Base-by-base conservation (phyloP, 768 basidiomycete species). In the Leucocoprinus sp. region DNA sequence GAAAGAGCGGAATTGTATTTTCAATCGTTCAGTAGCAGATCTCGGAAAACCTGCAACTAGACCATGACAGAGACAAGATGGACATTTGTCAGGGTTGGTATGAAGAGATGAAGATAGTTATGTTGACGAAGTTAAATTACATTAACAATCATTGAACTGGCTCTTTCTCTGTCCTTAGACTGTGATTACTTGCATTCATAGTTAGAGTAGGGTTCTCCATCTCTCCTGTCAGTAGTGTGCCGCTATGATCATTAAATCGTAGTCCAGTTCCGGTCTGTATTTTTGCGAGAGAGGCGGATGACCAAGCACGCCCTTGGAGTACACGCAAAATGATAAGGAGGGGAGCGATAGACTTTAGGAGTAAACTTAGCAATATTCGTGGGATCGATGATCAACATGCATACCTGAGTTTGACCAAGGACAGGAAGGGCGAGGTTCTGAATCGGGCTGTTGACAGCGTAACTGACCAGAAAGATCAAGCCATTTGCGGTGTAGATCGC, bases 401-500 rank as follows among this genome's bases (percentile, higher is more conserved):
- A 27, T 17, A 57, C 58, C 51, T 58, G 57, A 9, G 53, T 50
- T 21, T 48, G 54, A 0, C 51, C 53, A 14, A 59, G 45, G 6
- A 47, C 23, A 19, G 58, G 63, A 6, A 61, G 50, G 34, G 68
- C 57, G 21, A 60, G 49, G 24, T 61, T 55, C 19, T 56, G 56
- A 33, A 66, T 45, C 2, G 56, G 55, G 46, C 52, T 55, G 31
- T 54, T 53, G 12, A 55, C 42, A 4, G 62, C 64, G 49, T 61
- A 67, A 5, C 61, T 52, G 43, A 66, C 50, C 11, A 71, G 50
- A 53, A 66, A 66, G 6, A 60, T 44, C 29, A 68, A 49, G 9
- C 60, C 60, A 22, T 57, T 53, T 14, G 58, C 26, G 4, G 63
- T 58, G 56, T 65, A 69, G 4, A 66, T 60, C 12, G 64, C 57